Evolutionary conservation across 805 yeast species (phyloP).

Genomic region (Cyberlindnera veronae): DNA sequence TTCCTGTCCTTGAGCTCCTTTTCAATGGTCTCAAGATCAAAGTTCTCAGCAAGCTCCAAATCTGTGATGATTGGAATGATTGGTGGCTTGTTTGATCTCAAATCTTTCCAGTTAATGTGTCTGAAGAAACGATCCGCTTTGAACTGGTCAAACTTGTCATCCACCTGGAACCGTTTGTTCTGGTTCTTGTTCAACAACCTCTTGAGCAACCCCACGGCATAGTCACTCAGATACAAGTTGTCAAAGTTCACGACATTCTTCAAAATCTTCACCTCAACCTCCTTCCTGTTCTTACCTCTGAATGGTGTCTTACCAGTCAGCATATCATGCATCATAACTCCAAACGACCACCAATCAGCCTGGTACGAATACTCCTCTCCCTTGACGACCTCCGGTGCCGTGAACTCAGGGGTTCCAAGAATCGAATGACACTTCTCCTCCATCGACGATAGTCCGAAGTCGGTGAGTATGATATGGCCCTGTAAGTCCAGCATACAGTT

Average conservation of each 20-base stretch:
- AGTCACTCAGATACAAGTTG: slow-evolving; percentile 62
- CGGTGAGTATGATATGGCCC: slow-evolving; percentile 84
- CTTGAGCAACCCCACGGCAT: slow-evolving; percentile 69
- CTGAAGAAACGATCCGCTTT: slow-evolving; percentile 73
- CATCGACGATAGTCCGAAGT: slow-evolving; percentile 65
- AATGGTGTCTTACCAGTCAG: slow-evolving; percentile 82
- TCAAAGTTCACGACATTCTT: slow-evolving; percentile 58
- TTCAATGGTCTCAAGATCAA: slow-evolving; percentile 68
- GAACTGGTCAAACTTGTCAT: slow-evolving; percentile 37
- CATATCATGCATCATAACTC: slow-evolving; percentile 75
- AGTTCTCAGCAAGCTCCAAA: slow-evolving; percentile 77
- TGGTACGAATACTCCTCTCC: slow-evolving; percentile 77
- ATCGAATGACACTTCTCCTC: slow-evolving; percentile 38
- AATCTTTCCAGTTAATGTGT: slow-evolving; percentile 61
- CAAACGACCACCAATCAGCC: slow-evolving; percentile 93
- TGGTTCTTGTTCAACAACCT: slow-evolving; percentile 69
- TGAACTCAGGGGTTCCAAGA: slow-evolving; percentile 42
- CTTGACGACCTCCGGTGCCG: slow-evolving; percentile 84
- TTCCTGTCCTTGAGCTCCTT: slow-evolving; percentile 32
- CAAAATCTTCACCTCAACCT: slow-evolving; percentile 63
- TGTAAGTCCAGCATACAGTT: slow-evolving; percentile 71
- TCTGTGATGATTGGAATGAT: slow-evolving; percentile 71
- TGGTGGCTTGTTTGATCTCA: slow-evolving; percentile 59
- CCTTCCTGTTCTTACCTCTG: slow-evolving; percentile 68
- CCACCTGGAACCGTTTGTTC: slow-evolving; percentile 58